Conservation (phyloP, 2,329 filamentous ascomycete species). For the Xylaria sp. region DNA sequence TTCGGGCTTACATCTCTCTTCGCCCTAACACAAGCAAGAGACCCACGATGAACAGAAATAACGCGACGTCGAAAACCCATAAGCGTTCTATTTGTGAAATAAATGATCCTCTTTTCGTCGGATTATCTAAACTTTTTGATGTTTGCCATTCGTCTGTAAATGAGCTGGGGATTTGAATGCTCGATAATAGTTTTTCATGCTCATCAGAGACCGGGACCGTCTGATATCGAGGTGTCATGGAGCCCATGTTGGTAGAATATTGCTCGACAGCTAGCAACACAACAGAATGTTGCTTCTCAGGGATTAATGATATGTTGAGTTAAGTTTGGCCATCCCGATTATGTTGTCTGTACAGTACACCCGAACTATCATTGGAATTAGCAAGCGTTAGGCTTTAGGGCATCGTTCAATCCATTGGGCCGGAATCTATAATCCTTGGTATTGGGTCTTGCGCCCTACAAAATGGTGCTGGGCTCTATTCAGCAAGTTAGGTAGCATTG, state of each 20-base stretch:
- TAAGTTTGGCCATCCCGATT: neutral
- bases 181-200: slow-evolving; percentile 45
- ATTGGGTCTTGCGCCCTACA: neutral
- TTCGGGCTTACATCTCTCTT: slow-evolving; percentile 44
- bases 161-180: slow-evolving; percentile 51
- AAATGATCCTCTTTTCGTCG: slow-evolving; percentile 31
- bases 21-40: slow-evolving; percentile 42
- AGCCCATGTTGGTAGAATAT: slow-evolving; percentile 25
- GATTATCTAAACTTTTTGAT: slow-evolving; percentile 27
- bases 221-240: slow-evolving; percentile 38
- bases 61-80: slow-evolving; percentile 48
- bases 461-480: neutral
- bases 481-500: neutral
- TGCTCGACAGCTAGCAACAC: neutral
- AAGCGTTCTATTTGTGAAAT: slow-evolving; percentile 39
- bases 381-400: neutral
- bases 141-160: slow-evolving; percentile 47
- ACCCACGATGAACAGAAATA: slow-evolving; percentile 48
- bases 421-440: neutral
- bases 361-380: neutral
- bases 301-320: neutral
- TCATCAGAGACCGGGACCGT: slow-evolving; percentile 44
- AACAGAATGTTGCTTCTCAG: neutral
- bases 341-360: neutral
- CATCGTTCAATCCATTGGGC: neutral